phyloP scores from a whole-genome alignment of 2,329 filamentous ascomycete species.

The Sporothrix dimorphospora region DNA sequence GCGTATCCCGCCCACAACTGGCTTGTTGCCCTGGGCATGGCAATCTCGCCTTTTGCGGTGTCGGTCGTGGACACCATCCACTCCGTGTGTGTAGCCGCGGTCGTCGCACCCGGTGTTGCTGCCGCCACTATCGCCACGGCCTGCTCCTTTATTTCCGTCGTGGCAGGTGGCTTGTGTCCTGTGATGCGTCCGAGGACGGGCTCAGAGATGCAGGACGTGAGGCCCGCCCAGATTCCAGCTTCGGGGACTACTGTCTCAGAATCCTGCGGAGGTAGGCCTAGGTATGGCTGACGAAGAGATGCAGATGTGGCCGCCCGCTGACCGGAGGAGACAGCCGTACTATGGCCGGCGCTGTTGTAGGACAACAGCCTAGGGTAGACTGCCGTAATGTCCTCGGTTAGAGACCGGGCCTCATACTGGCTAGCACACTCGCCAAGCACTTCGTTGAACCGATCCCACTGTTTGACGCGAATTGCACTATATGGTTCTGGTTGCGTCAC shows the following conservation, averaged over 20 bases:
- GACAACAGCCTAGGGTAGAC: slow-evolving; percentile 50
- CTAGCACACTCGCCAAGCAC: slow-evolving; percentile 53
- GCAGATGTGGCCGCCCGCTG: neutral
- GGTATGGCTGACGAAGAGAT: neutral
- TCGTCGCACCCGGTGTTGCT: neutral
- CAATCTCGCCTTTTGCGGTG: slow-evolving; percentile 50
- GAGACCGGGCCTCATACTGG: slow-evolving; percentile 50
- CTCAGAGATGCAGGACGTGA: slow-evolving; percentile 54
- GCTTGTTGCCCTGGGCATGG: slow-evolving; percentile 46
- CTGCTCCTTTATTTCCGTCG: neutral
- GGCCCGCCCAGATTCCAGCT: slow-evolving; percentile 52
- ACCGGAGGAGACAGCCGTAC: neutral
- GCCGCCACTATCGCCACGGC: neutral
- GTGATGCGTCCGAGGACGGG: slow-evolving; percentile 53
- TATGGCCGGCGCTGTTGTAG: slow-evolving; percentile 39
- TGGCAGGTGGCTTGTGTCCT: slow-evolving; percentile 35
- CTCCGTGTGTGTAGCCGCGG: slow-evolving; percentile 34
- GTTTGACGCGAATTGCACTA: slow-evolving; percentile 49
- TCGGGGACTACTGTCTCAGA: neutral
- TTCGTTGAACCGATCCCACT: slow-evolving; percentile 62
- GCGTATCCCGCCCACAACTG: slow-evolving; percentile 35
- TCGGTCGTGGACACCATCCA: slow-evolving; percentile 61
- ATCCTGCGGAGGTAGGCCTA: neutral
- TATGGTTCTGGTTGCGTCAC: slow-evolving; percentile 40
- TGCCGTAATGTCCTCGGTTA: slow-evolving; percentile 46